Evolutionary conservation across 306 rosid genomes (phyloP), one percentile per base, ranked within the genome.

Genomic region (Dalbergia oliveri): DNA sequence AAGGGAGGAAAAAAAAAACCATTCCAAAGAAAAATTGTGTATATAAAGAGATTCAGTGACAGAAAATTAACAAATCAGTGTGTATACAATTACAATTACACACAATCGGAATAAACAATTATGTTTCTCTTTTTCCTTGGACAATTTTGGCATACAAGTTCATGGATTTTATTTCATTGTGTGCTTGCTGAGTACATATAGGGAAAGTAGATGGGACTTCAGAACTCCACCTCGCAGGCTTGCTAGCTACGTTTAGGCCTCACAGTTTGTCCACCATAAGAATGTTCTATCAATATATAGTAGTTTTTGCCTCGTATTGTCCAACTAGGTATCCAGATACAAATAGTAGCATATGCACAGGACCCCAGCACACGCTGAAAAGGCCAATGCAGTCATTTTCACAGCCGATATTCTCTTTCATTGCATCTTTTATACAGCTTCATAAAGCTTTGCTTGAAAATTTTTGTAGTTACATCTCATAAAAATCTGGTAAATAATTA

Each of bases 361-460:
- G 86, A 44, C 69, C 87, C 81, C 81, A 80, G 73, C 68, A 73
- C 69, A 83, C 64, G 57, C 58, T 59, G 68, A 63, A 80, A 68
- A 80, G 8, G 73, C 80, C 84, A 85, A 77, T 66, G 41, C 69
- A 73, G 80, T 88, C 79, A 77, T 70, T 77, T 77, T 85, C 86
- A 67, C 5, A 6, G 61, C 50, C 33, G 87, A 80, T 80, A 77
- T 87, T 50, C 71, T 47, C 75, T 82, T 75, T 12, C 34, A 49
- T 70, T 33, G 45, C 31, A 71, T 68, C 69, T 26, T 41, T 49
- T 37, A 65, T 43, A 72, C 33, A 81, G 69, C 72, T 75, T 53
- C 66, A 51, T 62, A 76, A 57, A 73, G 16, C 53, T n/a, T 78
- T 34, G 34, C 62, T 12, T 49, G 0, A 63, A 62, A 77, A 26